A percentile compares a stretch with the other conserved stretches of the same genome.
phyloP scores from a whole-genome alignment of 2,329 filamentous ascomycete genomes.

The Stemphylium lycopersici region DNA sequence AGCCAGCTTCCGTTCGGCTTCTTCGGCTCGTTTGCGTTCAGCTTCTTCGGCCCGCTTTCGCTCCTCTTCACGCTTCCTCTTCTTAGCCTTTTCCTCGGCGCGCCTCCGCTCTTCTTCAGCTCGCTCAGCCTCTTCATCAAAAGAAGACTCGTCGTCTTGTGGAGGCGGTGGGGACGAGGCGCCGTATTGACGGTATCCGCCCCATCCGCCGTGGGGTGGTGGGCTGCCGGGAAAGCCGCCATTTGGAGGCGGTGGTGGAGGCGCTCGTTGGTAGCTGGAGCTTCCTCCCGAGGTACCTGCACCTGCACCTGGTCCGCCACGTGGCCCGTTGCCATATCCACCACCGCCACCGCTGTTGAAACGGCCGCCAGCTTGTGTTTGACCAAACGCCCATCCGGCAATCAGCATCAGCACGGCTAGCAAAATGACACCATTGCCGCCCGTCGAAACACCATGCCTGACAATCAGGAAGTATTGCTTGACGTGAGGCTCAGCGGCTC shows the following conservation, averaged over 20 bases:
- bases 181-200: constrained; percentile 41
- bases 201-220: constrained; percentile 40
- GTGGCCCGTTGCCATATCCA: constrained; percentile 31
- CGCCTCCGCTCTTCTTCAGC: constrained; percentile 64
- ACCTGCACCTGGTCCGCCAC: constrained; percentile 45
- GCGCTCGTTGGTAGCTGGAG: constrained; percentile 38
- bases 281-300: constrained; percentile 27
- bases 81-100: constrained; percentile 46
- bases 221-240: constrained; percentile 42
- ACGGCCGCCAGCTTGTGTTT: constrained; percentile 62
- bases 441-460: constrained; percentile 59
- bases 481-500: constrained; percentile 74
- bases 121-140: constrained; percentile 49
- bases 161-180: constrained; percentile 40
- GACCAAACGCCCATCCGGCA: constrained; percentile 77
- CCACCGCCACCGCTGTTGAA: constrained; percentile 37
- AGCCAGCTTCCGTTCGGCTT: constrained; percentile 48
- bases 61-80: constrained; percentile 14
- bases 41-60: constrained; percentile 52
- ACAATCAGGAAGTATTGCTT: constrained; percentile 75
- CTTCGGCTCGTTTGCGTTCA: constrained; percentile 41
- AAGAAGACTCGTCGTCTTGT: constrained; percentile 37
- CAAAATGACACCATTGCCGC: constrained; percentile 74
- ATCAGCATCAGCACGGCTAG: constrained; percentile 76
- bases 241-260: constrained; percentile 37